A percentile compares a stretch with the other conserved stretches of the same genome.
phyloP scores from a whole-genome alignment of 176 grass and related monocot genomes.

The Phyllostachys edulis region DNA sequence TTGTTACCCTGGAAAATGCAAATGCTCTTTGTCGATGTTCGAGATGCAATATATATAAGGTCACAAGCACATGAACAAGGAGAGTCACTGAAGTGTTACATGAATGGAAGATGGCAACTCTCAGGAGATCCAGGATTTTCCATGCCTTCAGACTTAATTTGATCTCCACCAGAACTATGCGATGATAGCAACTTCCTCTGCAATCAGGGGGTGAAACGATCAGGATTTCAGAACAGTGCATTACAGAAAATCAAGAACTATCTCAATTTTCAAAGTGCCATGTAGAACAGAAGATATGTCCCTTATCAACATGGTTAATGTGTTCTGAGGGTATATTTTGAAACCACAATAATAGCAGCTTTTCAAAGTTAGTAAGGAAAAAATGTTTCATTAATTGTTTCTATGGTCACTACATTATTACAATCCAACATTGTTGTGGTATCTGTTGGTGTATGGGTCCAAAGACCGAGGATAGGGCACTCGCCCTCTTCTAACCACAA shows the following conservation, averaged over 20 bases:
- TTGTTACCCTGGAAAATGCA: conserved; percentile 45
- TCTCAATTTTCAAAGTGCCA: neutral
- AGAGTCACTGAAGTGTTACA: conserved; percentile 44
- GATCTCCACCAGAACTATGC: conserved; percentile 39
- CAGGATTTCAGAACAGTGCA: conserved; percentile 1
- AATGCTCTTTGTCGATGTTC: conserved; percentile 10
- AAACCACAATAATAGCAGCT: neutral
- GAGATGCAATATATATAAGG: neutral
- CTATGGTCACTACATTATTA: neutral
- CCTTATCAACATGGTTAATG: neutral
- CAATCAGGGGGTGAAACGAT: neutral
- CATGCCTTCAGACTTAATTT: conserved; percentile 45
- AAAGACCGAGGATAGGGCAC: too few species aligned
- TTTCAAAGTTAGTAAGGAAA: neutral
- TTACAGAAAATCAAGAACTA: neutral
- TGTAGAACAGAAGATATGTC: conserved; percentile 4
- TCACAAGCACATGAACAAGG: neutral
- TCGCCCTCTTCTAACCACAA: too few species aligned
- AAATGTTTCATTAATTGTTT: neutral
- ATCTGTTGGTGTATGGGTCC: too few species aligned
- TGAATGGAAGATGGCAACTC: conserved; percentile 46
- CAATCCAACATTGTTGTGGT: neutral
- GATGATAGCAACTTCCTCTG: conserved; percentile 63
- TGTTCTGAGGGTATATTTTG: neutral
- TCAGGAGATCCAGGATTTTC: conserved; percentile 50